A percentile compares a stretch with the other conserved stretches of the same genome.
Evolutionary conservation across 78 protist species (phyloP).

Genomic region (Blattamonas nauphoetae): DNA sequence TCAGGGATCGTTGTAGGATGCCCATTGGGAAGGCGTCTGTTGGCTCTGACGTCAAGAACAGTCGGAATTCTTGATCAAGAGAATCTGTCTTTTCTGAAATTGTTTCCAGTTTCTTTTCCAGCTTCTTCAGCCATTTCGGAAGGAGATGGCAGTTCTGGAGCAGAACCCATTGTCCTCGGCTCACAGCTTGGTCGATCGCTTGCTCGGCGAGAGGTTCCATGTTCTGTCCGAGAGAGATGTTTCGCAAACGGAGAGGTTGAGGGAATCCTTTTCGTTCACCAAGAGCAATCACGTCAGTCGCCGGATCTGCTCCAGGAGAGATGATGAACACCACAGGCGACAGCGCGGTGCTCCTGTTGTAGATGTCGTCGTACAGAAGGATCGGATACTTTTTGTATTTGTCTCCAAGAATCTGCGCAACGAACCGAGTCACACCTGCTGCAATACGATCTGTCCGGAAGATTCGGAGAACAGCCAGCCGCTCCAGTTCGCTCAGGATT

Average conservation of each 20-base stretch:
- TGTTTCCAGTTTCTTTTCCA: conserved; percentile 69
- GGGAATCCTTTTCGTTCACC: conserved; percentile 50
- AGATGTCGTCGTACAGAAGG: conserved; percentile 38
- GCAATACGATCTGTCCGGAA: conserved; percentile 66
- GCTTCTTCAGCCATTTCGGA: conserved; percentile 57
- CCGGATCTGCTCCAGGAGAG: conserved; percentile 83
- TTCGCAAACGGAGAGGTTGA: not conserved
- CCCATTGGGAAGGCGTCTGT: conserved; percentile 75
- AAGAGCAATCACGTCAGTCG: conserved; percentile 61
- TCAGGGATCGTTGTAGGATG: conserved; percentile 79
- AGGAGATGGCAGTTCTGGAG: conserved; percentile 83
- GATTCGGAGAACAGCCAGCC: conserved; percentile 55
- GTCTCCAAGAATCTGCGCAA: conserved; percentile 32
- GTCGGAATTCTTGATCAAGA: conserved; percentile 70
- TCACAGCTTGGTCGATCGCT: conserved; percentile 53
- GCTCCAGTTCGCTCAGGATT: conserved; percentile 22
- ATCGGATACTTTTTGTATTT: conserved; percentile 59
- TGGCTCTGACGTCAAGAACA: conserved; percentile 87
- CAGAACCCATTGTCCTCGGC: conserved; percentile 82
- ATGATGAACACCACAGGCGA: conserved; percentile 75
- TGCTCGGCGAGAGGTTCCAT: conserved; percentile 58
- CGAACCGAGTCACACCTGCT: conserved; percentile 43
- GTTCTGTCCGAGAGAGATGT: conserved; percentile 72
- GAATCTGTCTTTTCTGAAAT: not conserved
- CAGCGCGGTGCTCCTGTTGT: conserved; percentile 14